Evolutionary conservation across 2,329 filamentous ascomycete genomes (phyloP).

Genomic region (Trichoderma hamatum): DNA sequence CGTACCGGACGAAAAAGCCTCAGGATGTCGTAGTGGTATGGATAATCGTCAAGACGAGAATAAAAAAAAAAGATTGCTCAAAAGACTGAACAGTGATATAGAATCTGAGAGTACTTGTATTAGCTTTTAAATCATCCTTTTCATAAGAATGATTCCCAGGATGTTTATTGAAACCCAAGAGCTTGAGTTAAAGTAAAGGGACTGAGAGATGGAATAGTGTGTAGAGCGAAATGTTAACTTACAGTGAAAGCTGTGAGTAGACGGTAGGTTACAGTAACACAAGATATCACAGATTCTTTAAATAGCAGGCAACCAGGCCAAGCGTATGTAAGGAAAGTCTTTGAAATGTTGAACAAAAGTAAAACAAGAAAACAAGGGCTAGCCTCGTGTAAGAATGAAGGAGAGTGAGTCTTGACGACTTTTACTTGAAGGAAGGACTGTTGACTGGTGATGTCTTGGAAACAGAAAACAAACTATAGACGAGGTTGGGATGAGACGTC

Average conservation of each 20-base stretch:
- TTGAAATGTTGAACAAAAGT: constrained; percentile 3
- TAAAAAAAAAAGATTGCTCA: constrained; percentile 1
- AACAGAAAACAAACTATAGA: constrained; percentile 6
- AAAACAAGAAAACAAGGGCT: constrained; percentile 40
- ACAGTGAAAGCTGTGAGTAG: constrained; percentile 20
- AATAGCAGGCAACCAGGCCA: constrained; percentile 24
- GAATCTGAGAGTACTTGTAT: neutral
- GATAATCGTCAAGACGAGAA: constrained; percentile 35
- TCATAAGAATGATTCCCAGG: neutral
- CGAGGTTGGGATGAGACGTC: constrained; percentile 24
- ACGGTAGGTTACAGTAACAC: constrained; percentile 20
- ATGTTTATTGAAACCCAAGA: neutral
- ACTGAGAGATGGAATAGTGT: neutral
- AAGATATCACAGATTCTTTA: constrained; percentile 28
- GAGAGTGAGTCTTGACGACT: constrained; percentile 41
- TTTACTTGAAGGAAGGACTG: constrained; percentile 31
- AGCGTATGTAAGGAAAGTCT: constrained; percentile 7
- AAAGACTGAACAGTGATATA: constrained; percentile 15
- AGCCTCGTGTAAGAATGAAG: constrained; percentile 38
- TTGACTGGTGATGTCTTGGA: constrained; percentile 26
- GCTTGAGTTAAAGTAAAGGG: neutral
- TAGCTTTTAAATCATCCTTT: neutral
- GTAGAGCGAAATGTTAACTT: neutral
- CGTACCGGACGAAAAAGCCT: constrained; percentile 41
- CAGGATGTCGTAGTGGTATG: constrained; percentile 30